Evolutionary conservation across 495 filamentous ascomycete species (phyloP), one percentile per base, ranked within the genome.

Genomic region (Penicillium tannophilum): DNA sequence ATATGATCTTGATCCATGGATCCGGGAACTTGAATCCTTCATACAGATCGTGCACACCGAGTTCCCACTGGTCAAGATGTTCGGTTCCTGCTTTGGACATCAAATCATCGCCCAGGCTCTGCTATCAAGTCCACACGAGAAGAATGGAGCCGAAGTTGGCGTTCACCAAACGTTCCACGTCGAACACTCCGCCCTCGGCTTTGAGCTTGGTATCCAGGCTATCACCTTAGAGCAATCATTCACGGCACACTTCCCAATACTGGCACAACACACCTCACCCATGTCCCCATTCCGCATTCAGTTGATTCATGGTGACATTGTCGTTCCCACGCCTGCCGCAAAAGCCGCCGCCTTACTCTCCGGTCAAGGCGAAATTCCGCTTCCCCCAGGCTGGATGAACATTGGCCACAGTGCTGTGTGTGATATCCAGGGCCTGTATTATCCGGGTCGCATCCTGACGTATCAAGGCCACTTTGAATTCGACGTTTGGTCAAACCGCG

Each of bases 71-170:
- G 70, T 84, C 12, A 76, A 73, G 59, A 65, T 80, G 8, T 80
- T 81, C 56, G 77, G 79, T 12, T 76, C 77, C 19, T 82, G 77
- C 60, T 82, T 82, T 61, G 79, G 79, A 1, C 79, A 82, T 55
- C 77, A 82, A 56, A 55, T 79, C 26, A 66, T 82, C 54, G 78
- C 75, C 5, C 72, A 76, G 49, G 76, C 73, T 4, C 52, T 73
- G 2, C 71, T 82, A 6, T 65, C 64, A 44, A 11, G 20, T 4
- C 2, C 33, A 9, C 12, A 20, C 20, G 20, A 23, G 12, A 28
- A 28, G 11, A 30, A 49, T 31, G 10, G 16, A 17, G 6, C 23
- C 17, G 26, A 14, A 16, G 20, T 42, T 31, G 28, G 44, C 6
- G 12, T 23, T 2, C 20, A 36, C 33, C 24, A 41, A 28, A 28